These are phyloP conservation scores for Pulveroboletus sp. DNA, from an alignment of 768 basidiomycete genomes.

Conservation along the genomic window DNA sequence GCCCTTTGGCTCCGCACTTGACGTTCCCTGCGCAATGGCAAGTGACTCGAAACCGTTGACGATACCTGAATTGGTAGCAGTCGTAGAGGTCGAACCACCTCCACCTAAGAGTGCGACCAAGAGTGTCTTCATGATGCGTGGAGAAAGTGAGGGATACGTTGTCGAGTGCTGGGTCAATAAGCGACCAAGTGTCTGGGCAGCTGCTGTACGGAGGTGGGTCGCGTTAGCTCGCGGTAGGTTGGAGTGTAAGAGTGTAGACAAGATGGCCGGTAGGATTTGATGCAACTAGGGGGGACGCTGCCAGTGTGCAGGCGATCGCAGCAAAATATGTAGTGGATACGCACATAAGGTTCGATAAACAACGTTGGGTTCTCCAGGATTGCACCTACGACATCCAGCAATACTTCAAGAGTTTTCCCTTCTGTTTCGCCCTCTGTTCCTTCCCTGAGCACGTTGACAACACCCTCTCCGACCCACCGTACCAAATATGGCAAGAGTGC, in stretches of 20 bases:
- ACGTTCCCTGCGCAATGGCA: slow-evolving; percentile 14
- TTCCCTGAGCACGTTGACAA: slow-evolving; percentile 54
- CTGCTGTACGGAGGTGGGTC: slow-evolving; percentile 65
- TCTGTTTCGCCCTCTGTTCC: slow-evolving; percentile 55
- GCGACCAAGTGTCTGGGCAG: slow-evolving; percentile 80
- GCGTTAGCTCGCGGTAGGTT: slow-evolving; percentile 70
- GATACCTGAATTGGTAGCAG: slow-evolving; percentile 10
- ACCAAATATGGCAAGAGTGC: slow-evolving; percentile 91
- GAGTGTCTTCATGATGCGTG: slow-evolving; percentile 91
- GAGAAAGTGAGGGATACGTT: slow-evolving; percentile 83
- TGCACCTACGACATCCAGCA: slow-evolving; percentile 81
- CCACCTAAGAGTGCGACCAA: slow-evolving; percentile 69
- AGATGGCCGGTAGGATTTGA: slow-evolving; percentile 88
- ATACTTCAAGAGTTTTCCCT: slow-evolving; percentile 68
- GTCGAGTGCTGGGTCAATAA: slow-evolving; percentile 77
- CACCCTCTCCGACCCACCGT: slow-evolving; percentile 90
- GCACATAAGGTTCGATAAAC: slow-evolving; percentile 94
- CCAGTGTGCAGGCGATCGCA: neutral
- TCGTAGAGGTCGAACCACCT: slow-evolving; percentile 8
- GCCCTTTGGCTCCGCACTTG: slow-evolving; percentile 38
- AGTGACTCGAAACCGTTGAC: slow-evolving; percentile 28
- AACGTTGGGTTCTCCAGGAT: slow-evolving; percentile 82
- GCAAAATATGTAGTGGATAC: slow-evolving; percentile 28
- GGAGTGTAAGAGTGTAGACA: slow-evolving; percentile 87
- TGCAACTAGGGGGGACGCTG: slow-evolving; percentile 61